Percentiles rank a stretch among this genome's conserved stretches.
Evolutionary conservation across 2,329 filamentous ascomycete genomes (phyloP).

Genomic region (Arthrinium puccinioides): DNA sequence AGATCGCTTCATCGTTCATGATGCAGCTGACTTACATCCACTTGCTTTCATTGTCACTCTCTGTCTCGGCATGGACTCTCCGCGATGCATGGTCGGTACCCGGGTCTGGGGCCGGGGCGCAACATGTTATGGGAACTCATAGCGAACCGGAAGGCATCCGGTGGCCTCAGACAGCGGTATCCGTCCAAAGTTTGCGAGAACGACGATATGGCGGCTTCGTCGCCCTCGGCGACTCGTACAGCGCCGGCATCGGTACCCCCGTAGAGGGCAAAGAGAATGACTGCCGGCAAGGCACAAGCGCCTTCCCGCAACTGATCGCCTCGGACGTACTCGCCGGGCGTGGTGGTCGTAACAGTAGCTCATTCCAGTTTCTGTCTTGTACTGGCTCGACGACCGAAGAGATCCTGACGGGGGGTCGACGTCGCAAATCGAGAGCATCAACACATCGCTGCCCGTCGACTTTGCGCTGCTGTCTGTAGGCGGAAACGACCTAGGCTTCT

Average conservation of each 20-base stretch:
- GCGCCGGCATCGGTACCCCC: conserved; percentile 39
- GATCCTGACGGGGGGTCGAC: conserved; percentile 25
- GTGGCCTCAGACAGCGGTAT: no score
- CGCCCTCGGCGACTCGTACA: conserved; percentile 39
- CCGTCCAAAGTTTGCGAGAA: no score
- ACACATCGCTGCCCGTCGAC: conserved; percentile 27
- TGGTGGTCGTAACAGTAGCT: conserved; percentile 16
- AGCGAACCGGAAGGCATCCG: no score
- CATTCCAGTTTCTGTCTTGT: conserved; percentile 39
- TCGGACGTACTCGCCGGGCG: conserved; percentile 24
- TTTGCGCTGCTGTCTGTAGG: conserved; percentile 40
- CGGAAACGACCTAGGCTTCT: conserved; percentile 43
- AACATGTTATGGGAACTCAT: no score
- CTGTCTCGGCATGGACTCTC: no score
- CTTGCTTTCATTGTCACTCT: no score
- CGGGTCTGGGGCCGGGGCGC: no score
- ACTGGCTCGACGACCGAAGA: conserved; percentile 35
- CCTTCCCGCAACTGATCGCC: conserved; percentile 33
- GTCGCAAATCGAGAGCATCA: conserved; percentile 35
- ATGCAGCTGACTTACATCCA: no score
- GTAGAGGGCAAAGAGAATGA: conserved; percentile 30
- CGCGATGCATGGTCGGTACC: no score
- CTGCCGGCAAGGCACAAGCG: conserved; percentile 33
- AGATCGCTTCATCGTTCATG: no score
- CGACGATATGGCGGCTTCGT: conserved; percentile 30